A percentile compares a stretch with the other conserved stretches of the same genome.
phyloP scores from a whole-genome alignment of 1,284 basidiomycete genomes.

The Phylloporus gajari region DNA sequence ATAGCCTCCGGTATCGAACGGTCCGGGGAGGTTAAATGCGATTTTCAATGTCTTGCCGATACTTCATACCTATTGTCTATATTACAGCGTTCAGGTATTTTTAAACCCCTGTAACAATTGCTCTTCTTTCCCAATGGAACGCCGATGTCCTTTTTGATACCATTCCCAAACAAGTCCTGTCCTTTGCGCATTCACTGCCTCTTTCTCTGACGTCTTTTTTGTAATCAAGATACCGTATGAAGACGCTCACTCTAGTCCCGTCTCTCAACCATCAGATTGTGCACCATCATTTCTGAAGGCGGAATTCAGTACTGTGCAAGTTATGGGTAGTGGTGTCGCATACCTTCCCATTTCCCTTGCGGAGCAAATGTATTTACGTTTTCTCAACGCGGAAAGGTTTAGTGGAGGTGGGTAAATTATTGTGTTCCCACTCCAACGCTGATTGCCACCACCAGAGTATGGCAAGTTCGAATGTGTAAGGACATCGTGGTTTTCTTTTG shows the following conservation, averaged over 20 bases:
- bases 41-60: conserved; percentile 71
- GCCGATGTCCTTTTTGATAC: conserved; percentile 53
- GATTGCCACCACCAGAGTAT: conserved; percentile 59
- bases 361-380: conserved; percentile 51
- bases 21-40: conserved; percentile 53
- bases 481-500: conserved; percentile 9
- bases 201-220: not conserved
- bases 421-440: conserved; percentile 2
- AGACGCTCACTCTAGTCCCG: conserved; percentile 64
- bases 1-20: conserved; percentile 52
- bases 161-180: conserved; percentile 58
- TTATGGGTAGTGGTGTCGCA: conserved; percentile 67
- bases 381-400: conserved; percentile 50
- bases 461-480: conserved; percentile 80
- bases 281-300: conserved; percentile 59
- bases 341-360: conserved; percentile 69
- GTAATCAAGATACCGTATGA: conserved; percentile 60
- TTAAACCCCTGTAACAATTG: conserved; percentile 54
- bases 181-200: conserved; percentile 10
- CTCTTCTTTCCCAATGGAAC: conserved; percentile 73
- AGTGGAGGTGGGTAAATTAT: conserved; percentile 57
- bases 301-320: conserved; percentile 64
- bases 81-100: conserved; percentile 61
- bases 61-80: conserved; percentile 75
- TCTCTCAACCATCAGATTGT: conserved; percentile 74